Conservation (phyloP, 2,329 filamentous ascomycete species). For the Aspergillus fischeri region DNA sequence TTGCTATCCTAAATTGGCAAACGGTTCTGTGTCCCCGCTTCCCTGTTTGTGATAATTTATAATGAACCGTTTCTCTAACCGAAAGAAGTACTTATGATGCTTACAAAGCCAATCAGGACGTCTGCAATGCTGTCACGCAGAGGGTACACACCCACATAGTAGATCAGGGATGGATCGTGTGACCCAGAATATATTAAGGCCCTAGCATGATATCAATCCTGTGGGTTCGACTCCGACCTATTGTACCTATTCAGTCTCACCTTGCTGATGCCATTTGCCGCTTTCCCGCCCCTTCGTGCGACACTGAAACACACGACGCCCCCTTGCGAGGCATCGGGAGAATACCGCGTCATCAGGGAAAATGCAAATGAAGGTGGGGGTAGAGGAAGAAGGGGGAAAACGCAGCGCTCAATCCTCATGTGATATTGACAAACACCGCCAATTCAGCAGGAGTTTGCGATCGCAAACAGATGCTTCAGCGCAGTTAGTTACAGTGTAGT, state of each 20-base stretch:
- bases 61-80: background rate
- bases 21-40: background rate
- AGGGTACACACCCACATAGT: background rate
- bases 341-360: background rate
- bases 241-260: background rate
- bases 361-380: background rate
- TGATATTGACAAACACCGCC: background rate
- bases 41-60: background rate
- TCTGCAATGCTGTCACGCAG: background rate
- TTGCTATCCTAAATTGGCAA: background rate
- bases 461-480: constrained; percentile 11
- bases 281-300: background rate
- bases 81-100: background rate
- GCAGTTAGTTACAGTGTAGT: background rate
- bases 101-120: background rate
- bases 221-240: background rate
- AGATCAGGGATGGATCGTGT: constrained; percentile 12
- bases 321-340: background rate
- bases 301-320: background rate
- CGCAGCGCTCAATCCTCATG: background rate
- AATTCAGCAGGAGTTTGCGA: constrained; percentile 9
- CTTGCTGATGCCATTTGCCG: background rate
- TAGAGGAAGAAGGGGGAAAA: background rate
- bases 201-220: background rate
- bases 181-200: constrained; percentile 8